These are phyloP conservation scores for Daphne laureola DNA, from an alignment of 441 rosid species.

Conservation along the genomic window DNA sequence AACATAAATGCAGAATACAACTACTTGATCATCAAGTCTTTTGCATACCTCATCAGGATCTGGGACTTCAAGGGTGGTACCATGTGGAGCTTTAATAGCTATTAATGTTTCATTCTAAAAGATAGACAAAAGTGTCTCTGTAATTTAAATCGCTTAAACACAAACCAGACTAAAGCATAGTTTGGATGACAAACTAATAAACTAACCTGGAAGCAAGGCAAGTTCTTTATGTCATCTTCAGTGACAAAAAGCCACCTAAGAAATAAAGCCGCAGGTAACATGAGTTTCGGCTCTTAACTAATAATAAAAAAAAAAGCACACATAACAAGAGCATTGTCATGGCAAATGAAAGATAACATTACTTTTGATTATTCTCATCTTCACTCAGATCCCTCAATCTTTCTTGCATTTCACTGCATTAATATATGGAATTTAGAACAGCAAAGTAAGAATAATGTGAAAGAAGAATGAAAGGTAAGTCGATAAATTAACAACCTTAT, in stretches of 20 bases:
- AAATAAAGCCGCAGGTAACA: slow-evolving; percentile 20
- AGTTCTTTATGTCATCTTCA: slow-evolving; percentile 86
- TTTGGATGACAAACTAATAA: slow-evolving; percentile 18
- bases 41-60: slow-evolving; percentile 94
- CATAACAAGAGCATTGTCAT: background rate
- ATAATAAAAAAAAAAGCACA: background rate
- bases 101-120: slow-evolving; percentile 85
- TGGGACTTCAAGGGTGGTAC: slow-evolving; percentile 97
- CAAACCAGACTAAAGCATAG: slow-evolving; percentile 9
- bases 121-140: slow-evolving; percentile 14
- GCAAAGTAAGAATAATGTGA: slow-evolving; percentile 8
- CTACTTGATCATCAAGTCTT: slow-evolving; percentile 14
- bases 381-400: slow-evolving; percentile 78
- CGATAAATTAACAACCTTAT: slow-evolving; percentile 46
- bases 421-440: slow-evolving; percentile 25
- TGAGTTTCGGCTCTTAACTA: slow-evolving; percentile 11
- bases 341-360: slow-evolving; percentile 15
- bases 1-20: slow-evolving; percentile 1
- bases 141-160: slow-evolving; percentile 7
- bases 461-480: slow-evolving; percentile 14
- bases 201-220: slow-evolving; percentile 88
- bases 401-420: slow-evolving; percentile 84
- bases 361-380: slow-evolving; percentile 85
- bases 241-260: slow-evolving; percentile 91
- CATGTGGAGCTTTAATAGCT: slow-evolving; percentile 98